These are phyloP conservation scores for Sugiyamaella grinbergsii DNA, from an alignment of 1,139 yeast species.

Conservation along the genomic window DNA sequence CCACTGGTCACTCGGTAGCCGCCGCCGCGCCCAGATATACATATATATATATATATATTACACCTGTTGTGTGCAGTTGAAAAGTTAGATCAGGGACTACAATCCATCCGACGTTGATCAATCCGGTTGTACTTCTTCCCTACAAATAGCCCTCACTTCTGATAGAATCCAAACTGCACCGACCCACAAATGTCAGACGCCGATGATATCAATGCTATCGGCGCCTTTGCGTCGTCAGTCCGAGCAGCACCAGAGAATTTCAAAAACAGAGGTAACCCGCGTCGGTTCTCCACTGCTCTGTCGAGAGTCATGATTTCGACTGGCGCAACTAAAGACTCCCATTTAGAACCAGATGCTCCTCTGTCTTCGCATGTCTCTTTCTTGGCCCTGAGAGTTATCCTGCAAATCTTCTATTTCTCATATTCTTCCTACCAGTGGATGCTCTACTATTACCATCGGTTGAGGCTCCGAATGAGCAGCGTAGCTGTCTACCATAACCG, in stretches of 20 bases:
- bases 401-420: slow-evolving; percentile 13
- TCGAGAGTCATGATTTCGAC: slow-evolving; percentile 16
- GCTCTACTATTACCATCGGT: slow-evolving; percentile 48
- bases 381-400: slow-evolving; percentile 10
- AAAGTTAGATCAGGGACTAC: too few species aligned
- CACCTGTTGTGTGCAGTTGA: neutral
- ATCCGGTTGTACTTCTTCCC: too few species aligned
- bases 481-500: slow-evolving; percentile 77
- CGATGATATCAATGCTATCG: slow-evolving; percentile 6
- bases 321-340: slow-evolving; percentile 13
- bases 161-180: too few species aligned
- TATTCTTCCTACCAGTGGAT: slow-evolving; percentile 13
- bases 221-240: slow-evolving; percentile 8
- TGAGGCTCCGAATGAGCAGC: slow-evolving; percentile 59
- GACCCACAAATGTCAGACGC: slow-evolving; percentile 13
- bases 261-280: slow-evolving; percentile 3
- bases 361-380: slow-evolving; percentile 14
- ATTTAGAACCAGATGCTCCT: slow-evolving; percentile 11
- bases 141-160: too few species aligned
- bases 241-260: slow-evolving; percentile 6
- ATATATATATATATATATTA: too few species aligned
- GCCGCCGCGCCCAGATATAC: too few species aligned
- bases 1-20: too few species aligned
- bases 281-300: slow-evolving; percentile 9
- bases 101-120: too few species aligned